These are phyloP conservation scores for Laburnicola sp. DNA, from an alignment of 2,329 filamentous ascomycete species.

Conservation along the genomic window DNA sequence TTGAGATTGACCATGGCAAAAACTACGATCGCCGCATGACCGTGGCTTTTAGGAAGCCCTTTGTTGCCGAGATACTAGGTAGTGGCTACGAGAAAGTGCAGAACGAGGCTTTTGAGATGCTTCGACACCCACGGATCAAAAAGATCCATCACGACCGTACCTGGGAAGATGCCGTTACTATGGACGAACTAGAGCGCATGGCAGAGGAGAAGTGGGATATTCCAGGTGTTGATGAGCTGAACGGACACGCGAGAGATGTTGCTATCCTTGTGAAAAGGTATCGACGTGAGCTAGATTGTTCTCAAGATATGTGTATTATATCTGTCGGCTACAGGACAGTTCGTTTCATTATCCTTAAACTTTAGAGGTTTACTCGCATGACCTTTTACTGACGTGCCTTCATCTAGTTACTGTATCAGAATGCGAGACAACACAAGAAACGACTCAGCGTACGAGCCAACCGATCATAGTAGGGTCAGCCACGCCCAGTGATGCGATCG, in stretches of 20 bases:
- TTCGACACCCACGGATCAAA: conserved; percentile 74
- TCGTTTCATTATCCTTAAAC: too few species aligned
- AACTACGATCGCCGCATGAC: conserved; percentile 41
- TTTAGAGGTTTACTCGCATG: too few species aligned
- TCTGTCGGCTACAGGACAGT: too few species aligned
- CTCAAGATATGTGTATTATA: conserved; percentile 20
- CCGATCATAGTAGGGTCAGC: conserved; percentile 12
- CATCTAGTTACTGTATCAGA: conserved; percentile 7
- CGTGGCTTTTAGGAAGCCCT: conserved; percentile 67
- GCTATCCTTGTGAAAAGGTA: conserved; percentile 31
- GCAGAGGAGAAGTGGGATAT: conserved; percentile 58
- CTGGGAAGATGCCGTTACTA: conserved; percentile 68
- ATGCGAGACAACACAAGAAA: conserved; percentile 29
- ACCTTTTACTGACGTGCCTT: too few species aligned
- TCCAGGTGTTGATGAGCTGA: conserved; percentile 28
- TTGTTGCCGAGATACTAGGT: conserved; percentile 79
- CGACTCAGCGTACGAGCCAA: conserved; percentile 22
- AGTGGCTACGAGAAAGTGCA: conserved; percentile 75
- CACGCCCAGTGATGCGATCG: conserved; percentile 13
- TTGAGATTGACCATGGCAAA: conserved; percentile 27
- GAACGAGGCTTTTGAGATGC: conserved; percentile 70
- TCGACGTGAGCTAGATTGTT: conserved; percentile 14
- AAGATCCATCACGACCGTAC: conserved; percentile 79
- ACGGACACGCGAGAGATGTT: conserved; percentile 38
- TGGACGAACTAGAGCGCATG: conserved; percentile 69